These are phyloP conservation scores for Russula compacta DNA, from an alignment of 768 basidiomycete genomes.

Conservation along the genomic window DNA sequence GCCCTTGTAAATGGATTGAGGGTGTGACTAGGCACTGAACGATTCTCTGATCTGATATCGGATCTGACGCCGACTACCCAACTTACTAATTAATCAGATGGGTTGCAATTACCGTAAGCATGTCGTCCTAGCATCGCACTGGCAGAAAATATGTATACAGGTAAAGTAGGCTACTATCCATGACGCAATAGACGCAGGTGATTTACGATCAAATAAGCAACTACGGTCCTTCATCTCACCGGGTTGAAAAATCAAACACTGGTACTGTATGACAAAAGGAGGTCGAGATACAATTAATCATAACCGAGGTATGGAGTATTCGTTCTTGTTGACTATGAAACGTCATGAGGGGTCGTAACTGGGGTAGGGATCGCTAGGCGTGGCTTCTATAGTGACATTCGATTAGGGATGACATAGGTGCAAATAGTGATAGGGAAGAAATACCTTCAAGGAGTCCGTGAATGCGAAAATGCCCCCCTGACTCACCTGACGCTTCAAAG, in stretches of 20 bases:
- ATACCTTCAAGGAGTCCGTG: conserved; percentile 1
- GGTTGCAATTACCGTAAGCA: too few relatives aligned
- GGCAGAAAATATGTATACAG: not conserved
- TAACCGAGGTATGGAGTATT: not conserved
- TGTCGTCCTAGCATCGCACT: too few relatives aligned
- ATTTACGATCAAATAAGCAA: not conserved
- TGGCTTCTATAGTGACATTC: not conserved
- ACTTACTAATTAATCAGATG: too few relatives aligned
- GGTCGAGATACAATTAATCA: not conserved
- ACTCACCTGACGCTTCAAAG: conserved; percentile 6
- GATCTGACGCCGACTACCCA: too few relatives aligned
- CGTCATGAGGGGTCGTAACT: not conserved
- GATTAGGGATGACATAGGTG: not conserved
- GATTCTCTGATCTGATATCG: too few relatives aligned
- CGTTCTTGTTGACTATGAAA: not conserved
- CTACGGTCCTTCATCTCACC: not conserved
- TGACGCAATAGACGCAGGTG: not conserved
- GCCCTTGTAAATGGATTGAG: too few relatives aligned
- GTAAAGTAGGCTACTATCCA: not conserved
- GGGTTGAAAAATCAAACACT: not conserved
- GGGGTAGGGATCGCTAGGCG: not conserved
- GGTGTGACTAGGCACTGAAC: too few relatives aligned
- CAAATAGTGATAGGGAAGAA: not conserved
- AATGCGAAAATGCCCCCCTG: not conserved
- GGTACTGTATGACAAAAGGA: not conserved